Conservation (phyloP, 2,329 filamentous ascomycete genomes). For the Alternaria brassicicola region DNA sequence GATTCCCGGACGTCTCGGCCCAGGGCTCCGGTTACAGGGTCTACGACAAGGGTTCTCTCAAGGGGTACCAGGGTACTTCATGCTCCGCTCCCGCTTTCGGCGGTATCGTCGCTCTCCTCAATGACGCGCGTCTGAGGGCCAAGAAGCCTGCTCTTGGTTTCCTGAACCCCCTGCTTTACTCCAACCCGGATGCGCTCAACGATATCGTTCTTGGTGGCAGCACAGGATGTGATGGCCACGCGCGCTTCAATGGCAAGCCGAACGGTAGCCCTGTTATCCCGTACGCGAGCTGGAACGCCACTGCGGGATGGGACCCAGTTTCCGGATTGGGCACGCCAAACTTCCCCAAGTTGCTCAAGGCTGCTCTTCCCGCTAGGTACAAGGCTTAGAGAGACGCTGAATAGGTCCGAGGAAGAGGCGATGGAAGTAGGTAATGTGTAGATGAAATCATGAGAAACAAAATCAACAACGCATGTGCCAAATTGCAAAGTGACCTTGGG, state of each 20-base stretch:
- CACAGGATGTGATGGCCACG: constrained; percentile 46
- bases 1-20: constrained; percentile 67
- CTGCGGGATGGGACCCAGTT: constrained; percentile 46
- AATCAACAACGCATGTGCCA: background rate
- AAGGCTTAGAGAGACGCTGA: constrained; percentile 16
- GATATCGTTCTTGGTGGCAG: constrained; percentile 51
- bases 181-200: constrained; percentile 53
- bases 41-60: constrained; percentile 51
- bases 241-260: constrained; percentile 29
- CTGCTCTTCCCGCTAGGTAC: constrained; percentile 31
- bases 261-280: constrained; percentile 43
- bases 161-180: constrained; percentile 65
- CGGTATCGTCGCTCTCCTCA: constrained; percentile 64
- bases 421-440: background rate
- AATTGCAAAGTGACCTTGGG: background rate
- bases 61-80: constrained; percentile 51
- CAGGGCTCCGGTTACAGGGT: constrained; percentile 53
- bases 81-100: constrained; percentile 65
- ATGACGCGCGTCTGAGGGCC: constrained; percentile 61
- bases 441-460: background rate
- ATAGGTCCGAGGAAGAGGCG: fast-evolving
- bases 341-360: constrained; percentile 39
- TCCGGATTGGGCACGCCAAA: constrained; percentile 41
- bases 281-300: constrained; percentile 40
- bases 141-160: constrained; percentile 62